These are phyloP conservation scores for Cenchrus fungigraminus DNA, from an alignment of 176 grass and related monocot species.

Conservation along the genomic window DNA sequence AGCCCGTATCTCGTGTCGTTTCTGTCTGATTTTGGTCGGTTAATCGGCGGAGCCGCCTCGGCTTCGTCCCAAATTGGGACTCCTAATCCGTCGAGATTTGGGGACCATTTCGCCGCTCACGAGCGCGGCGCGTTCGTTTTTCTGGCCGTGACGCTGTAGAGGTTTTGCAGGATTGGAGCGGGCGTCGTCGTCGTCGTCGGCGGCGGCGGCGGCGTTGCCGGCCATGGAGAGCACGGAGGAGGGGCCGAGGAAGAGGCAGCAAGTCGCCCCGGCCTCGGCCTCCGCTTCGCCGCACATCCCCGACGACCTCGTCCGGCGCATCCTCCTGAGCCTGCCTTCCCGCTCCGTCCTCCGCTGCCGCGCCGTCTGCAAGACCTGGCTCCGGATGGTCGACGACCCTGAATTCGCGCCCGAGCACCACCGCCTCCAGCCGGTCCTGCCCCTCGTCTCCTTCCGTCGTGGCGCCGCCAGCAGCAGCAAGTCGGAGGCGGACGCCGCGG, in stretches of 20 bases:
- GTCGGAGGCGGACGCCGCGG: not conserved
- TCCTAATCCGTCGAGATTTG: not conserved
- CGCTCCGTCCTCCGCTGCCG: constrained; percentile 19
- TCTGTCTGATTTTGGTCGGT: not conserved
- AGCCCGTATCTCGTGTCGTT: not conserved
- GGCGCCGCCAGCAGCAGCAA: not conserved
- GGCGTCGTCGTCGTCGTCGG: not conserved
- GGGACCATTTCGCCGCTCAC: not conserved
- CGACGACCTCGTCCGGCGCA: constrained; percentile 33
- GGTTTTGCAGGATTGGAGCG: not conserved
- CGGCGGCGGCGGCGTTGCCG: no score
- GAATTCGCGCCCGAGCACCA: constrained; percentile 11
- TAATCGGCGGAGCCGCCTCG: not conserved
- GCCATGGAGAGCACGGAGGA: not conserved
- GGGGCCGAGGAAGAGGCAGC: not conserved
- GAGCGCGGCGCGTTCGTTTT: no score
- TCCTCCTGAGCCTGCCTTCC: constrained; percentile 26
- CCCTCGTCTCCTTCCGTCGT: constrained; percentile 12
- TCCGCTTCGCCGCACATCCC: not conserved
- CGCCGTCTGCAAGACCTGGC: constrained; percentile 23
- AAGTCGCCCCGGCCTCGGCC: not conserved
- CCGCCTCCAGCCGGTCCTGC: not conserved
- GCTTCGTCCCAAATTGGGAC: not conserved
- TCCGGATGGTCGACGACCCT: not conserved
- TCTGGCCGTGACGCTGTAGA: not conserved